These are phyloP conservation scores for Nicotiana otophora DNA, from an alignment of 257 asterid genomes.

Conservation along the genomic window DNA sequence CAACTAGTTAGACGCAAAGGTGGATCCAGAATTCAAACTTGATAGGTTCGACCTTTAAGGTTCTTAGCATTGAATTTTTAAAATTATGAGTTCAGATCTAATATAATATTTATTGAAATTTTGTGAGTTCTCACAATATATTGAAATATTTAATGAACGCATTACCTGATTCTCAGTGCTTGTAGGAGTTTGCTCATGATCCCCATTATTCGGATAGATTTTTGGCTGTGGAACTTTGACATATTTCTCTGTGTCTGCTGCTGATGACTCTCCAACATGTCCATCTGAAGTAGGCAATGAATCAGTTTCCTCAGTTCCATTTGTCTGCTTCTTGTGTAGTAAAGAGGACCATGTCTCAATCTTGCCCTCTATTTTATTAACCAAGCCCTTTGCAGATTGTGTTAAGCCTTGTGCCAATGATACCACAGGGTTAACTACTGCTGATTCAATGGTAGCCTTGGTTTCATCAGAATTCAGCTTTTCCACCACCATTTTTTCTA, in stretches of 20 bases:
- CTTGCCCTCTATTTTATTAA: conserved; percentile 7
- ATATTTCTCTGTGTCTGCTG: not conserved
- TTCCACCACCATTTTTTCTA: not conserved
- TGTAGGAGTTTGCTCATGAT: conserved; percentile 15
- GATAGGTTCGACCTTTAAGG: not conserved
- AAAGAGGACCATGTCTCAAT: conserved; percentile 15
- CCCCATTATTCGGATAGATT: not conserved
- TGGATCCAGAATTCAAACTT: not conserved
- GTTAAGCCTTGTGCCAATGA: conserved; percentile 6
- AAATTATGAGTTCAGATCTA: too few species aligned
- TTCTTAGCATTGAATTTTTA: too few species aligned
- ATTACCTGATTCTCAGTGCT: conserved; percentile 25
- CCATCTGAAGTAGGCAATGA: conserved; percentile 22
- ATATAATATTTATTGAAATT: too few species aligned
- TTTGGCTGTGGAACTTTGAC: too few species aligned
- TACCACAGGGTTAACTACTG: conserved; percentile 2
- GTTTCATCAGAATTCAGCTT: not conserved
- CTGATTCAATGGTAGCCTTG: conserved; percentile 10
- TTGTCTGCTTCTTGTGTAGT: not conserved
- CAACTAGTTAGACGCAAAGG: not conserved
- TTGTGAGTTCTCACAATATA: too few species aligned
- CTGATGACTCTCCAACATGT: conserved; percentile 16
- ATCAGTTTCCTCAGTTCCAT: conserved; percentile 7
- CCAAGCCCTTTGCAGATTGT: conserved; percentile 3
- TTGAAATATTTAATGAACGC: not conserved